These are phyloP conservation scores for Thozetella sp. DNA, from an alignment of 495 filamentous ascomycete species.

Conservation along the genomic window DNA sequence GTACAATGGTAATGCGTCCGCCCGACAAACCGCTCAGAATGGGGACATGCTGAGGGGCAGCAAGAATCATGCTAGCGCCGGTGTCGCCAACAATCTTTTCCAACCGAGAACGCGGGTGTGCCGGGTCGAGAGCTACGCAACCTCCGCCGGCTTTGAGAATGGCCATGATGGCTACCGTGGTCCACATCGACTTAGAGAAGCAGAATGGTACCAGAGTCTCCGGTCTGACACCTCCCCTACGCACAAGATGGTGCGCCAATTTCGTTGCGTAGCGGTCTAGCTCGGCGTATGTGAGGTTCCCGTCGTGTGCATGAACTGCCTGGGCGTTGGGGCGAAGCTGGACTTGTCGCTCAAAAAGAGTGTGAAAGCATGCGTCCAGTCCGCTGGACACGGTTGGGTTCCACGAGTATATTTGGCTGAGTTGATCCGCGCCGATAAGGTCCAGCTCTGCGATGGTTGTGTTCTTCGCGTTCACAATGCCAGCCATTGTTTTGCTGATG, in stretches of 20 bases:
- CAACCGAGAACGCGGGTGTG: background rate
- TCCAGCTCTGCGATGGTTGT: background rate
- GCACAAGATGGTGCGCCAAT: background rate
- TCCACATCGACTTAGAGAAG: background rate
- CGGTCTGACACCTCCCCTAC: background rate
- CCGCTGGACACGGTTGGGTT: background rate
- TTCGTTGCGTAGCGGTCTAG: background rate
- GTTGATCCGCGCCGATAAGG: background rate
- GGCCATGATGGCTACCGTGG: background rate
- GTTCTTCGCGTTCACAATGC: background rate
- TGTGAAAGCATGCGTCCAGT: background rate
- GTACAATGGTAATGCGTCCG: too few relatives aligned
- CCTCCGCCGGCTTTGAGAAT: background rate
- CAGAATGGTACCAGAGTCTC: background rate
- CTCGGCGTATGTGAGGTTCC: background rate
- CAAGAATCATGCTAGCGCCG: too few relatives aligned
- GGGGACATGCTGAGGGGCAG: too few relatives aligned
- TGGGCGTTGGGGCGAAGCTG: background rate
- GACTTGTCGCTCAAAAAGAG: background rate
- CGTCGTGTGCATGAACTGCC: background rate
- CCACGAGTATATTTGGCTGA: background rate
- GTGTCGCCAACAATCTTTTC: too few relatives aligned
- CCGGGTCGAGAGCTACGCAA: background rate
- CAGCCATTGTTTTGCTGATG: background rate
- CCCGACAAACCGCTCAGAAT: too few relatives aligned